These are phyloP conservation scores for Sanghuangporus baumii DNA, from an alignment of 1,284 basidiomycete genomes.

Conservation along the genomic window DNA sequence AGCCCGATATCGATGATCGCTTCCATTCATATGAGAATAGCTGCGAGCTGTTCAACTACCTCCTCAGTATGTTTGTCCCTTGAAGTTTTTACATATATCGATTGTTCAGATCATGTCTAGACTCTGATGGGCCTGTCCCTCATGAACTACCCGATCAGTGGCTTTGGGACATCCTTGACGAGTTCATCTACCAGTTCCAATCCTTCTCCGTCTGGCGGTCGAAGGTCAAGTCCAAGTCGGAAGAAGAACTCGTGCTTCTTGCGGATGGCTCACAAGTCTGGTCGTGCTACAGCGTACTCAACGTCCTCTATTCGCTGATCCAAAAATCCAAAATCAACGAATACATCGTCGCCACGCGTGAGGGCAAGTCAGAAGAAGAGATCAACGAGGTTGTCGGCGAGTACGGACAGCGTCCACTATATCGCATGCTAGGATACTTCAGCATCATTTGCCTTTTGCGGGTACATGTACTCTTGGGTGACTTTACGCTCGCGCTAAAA, in stretches of 20 bases:
- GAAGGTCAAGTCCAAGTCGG: slow-evolving; percentile 79
- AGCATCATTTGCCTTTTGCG: slow-evolving; percentile 92
- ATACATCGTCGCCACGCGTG: slow-evolving; percentile 78
- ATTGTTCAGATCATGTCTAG: slow-evolving; percentile 31
- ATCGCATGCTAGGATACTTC: slow-evolving; percentile 97
- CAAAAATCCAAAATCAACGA: slow-evolving; percentile 97
- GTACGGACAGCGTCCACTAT: slow-evolving; percentile 86
- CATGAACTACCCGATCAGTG: slow-evolving; percentile 95
- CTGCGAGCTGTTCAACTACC: slow-evolving; percentile 96
- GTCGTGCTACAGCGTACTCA: slow-evolving; percentile 96
- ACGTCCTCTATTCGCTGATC: slow-evolving; percentile 96
- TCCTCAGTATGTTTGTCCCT: slow-evolving; percentile 52
- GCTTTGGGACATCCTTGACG: slow-evolving; percentile 99
- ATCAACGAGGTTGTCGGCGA: slow-evolving; percentile 88
- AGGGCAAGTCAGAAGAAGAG: slow-evolving; percentile 78
- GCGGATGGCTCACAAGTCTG: slow-evolving; percentile 83
- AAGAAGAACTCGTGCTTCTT: slow-evolving; percentile 83
- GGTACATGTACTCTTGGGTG: slow-evolving; percentile 93
- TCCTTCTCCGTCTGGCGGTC: slow-evolving; percentile 91
- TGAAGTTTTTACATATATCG: slow-evolving; percentile 10
- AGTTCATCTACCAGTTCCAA: slow-evolving; percentile 99
- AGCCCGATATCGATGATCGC: slow-evolving; percentile 94
- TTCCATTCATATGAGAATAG: slow-evolving; percentile 99
- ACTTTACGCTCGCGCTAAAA: slow-evolving; percentile 93
- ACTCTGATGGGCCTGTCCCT: slow-evolving; percentile 89